Conservation (phyloP, 2,329 filamentous ascomycete species). For the Trichoderma citrinoviride region DNA sequence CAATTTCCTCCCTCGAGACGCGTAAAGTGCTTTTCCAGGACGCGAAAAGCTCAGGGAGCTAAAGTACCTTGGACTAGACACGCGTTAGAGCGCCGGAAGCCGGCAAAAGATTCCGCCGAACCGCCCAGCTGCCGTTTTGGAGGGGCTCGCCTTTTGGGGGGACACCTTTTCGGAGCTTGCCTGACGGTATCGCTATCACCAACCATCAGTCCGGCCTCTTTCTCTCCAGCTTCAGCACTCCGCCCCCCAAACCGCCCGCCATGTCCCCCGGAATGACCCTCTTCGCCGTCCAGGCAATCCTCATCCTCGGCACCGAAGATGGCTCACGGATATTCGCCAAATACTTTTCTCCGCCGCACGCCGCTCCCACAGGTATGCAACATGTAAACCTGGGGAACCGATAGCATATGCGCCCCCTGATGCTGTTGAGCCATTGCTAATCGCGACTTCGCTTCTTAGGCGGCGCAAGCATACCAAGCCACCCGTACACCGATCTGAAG, state of each 20-base stretch:
- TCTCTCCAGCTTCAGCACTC: background rate
- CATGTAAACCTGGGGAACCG: background rate
- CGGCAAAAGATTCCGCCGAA: constrained; percentile 36
- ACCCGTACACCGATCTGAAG: constrained; percentile 85
- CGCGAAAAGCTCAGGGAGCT: constrained; percentile 21
- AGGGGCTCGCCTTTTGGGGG: constrained; percentile 24
- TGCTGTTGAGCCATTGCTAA: constrained; percentile 29
- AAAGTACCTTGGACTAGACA: background rate
- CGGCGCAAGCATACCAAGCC: constrained; percentile 53
- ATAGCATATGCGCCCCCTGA: constrained; percentile 15
- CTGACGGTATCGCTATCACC: constrained; percentile 15
- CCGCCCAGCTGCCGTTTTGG: no score
- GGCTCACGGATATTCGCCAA: constrained; percentile 89
- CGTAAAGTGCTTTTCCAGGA: constrained; percentile 41
- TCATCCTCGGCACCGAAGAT: constrained; percentile 81
- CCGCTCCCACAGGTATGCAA: constrained; percentile 36
- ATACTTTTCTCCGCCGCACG: constrained; percentile 72
- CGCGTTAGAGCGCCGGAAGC: constrained; percentile 24
- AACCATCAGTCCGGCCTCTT: background rate
- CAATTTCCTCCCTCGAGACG: constrained; percentile 27
- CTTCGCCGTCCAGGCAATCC: constrained; percentile 72
- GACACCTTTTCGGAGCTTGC: constrained; percentile 22
- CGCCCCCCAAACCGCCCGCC: constrained; percentile 58
- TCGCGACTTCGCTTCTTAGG: constrained; percentile 33
- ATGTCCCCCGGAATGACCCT: constrained; percentile 77